phyloP scores from a whole-genome alignment of 768 basidiomycete genomes.

The Rhodosporidiobolus odoratus region DNA sequence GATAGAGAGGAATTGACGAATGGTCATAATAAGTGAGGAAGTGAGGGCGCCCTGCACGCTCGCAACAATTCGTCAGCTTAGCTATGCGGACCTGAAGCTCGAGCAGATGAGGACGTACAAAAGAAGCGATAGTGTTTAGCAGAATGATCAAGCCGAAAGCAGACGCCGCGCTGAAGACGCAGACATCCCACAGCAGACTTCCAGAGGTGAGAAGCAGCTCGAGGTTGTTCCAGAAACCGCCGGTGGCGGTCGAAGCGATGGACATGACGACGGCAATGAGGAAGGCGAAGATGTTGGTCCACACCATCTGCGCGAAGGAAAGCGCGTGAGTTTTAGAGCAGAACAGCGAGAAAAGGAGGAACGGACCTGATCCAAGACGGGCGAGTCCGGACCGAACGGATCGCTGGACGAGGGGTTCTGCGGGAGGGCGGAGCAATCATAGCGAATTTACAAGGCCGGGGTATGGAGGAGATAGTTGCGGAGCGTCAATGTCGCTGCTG shows the following conservation, averaged over 20 bases:
- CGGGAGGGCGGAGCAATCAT: not conserved
- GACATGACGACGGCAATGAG: slow-evolving; percentile 25
- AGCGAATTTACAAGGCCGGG: too few species aligned
- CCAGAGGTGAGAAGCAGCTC: slow-evolving; percentile 17
- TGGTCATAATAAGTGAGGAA: slow-evolving; percentile 35
- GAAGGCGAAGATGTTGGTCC: slow-evolving; percentile 37
- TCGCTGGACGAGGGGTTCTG: slow-evolving; percentile 31
- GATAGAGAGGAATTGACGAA: slow-evolving; percentile 41
- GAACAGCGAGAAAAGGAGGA: too few species aligned
- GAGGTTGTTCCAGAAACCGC: slow-evolving; percentile 25
- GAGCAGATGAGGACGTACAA: slow-evolving; percentile 9
- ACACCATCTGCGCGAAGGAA: slow-evolving; percentile 28
- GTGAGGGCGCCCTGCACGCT: slow-evolving; percentile 28
- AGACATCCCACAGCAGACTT: slow-evolving; percentile 24
- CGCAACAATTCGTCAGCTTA: not conserved
- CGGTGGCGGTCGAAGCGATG: slow-evolving; percentile 20
- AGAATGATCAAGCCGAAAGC: slow-evolving; percentile 37
- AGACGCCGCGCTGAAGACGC: slow-evolving; percentile 31
- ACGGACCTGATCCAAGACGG: slow-evolving; percentile 37
- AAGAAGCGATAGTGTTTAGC: slow-evolving; percentile 40
- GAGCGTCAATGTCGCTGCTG: too few species aligned
- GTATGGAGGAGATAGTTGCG: too few species aligned
- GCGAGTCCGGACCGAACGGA: slow-evolving; percentile 38
- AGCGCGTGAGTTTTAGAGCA: not conserved
- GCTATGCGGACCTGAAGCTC: not conserved